These are phyloP conservation scores for Scheffersomyces lignosus DNA, from an alignment of 805 yeast species.

Conservation along the genomic window DNA sequence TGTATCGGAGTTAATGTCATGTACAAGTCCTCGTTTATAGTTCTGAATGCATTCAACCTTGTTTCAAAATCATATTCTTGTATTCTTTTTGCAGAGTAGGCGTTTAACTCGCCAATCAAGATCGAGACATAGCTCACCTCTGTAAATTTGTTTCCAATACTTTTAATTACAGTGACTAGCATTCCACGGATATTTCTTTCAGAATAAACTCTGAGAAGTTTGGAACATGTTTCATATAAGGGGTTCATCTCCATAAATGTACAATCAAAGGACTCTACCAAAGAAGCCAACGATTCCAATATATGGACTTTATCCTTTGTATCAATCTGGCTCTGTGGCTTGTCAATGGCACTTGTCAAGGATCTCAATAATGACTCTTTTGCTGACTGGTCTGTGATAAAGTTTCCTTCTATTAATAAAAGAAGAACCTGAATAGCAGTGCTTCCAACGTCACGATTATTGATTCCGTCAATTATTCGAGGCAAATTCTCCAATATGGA, in stretches of 20 bases:
- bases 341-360: constrained; percentile 59
- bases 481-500: constrained; percentile 55
- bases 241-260: constrained; percentile 49
- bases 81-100: constrained; percentile 61
- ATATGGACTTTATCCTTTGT: constrained; percentile 55
- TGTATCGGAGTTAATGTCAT: constrained; percentile 46
- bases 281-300: constrained; percentile 53
- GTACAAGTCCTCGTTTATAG: constrained; percentile 58
- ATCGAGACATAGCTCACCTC: constrained; percentile 43
- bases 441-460: constrained; percentile 47
- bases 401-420: constrained; percentile 56
- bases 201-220: constrained; percentile 55
- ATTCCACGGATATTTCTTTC: constrained; percentile 64
- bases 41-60: constrained; percentile 65
- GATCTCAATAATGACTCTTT: constrained; percentile 55
- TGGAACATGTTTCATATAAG: constrained; percentile 52
- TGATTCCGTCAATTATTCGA: constrained; percentile 40
- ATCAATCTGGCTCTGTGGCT: constrained; percentile 53
- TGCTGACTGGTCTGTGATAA: constrained; percentile 54
- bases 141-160: constrained; percentile 54
- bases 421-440: constrained; percentile 52
- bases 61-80: constrained; percentile 79
- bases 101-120: constrained; percentile 65
- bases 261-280: constrained; percentile 56
- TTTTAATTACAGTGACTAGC: constrained; percentile 58